Evolutionary conservation across 768 basidiomycete genomes (phyloP), one percentile per base, ranked within the genome.

Genomic region (Suillus fuscotomentosus): DNA sequence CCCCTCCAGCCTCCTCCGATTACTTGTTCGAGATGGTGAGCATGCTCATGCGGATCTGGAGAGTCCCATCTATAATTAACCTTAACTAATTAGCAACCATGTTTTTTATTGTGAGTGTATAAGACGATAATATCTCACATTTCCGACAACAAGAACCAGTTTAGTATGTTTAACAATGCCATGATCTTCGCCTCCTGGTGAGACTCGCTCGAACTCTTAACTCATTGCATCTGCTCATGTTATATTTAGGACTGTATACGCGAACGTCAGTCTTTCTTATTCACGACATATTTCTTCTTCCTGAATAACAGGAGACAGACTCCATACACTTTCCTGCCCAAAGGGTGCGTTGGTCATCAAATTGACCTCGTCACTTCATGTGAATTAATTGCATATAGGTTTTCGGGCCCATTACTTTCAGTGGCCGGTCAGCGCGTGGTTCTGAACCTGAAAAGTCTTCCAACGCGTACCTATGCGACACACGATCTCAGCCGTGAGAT

Each of bases 21-120:
- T 67, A 45, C 73, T 73, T 17, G 20, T 56, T n/a, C 67, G 72
- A 56, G 74, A 73, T n/a, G 72, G 73, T 74, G 55, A 65, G 70
- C 3, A 27, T 39, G 17, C 36, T 36, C n/a, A 5, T 13, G 17
- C 9, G 39, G 5, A n/a, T 56, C 14, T 27, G 56, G 15, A 17
- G 17, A 13, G 41, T 17, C 20, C 7, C 17, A 31, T 6, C 5
- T 42, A 11, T 3, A 13, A 8, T 27, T 59, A 24, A 59, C 17
- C 3, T 8, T 31, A 10, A 34, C 13, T 42, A 5, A 15, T 34
- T 13, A 69, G 68, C 62, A 17, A 10, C 38, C 10, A 50, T 62
- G 0, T 69, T 69, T 24, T 64, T 62, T 48, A 4, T 60, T 11
- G 41, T 60, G 31, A 42, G 57, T 59, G 17, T 4, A 42, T 3